Conservation (phyloP, 192 early-diverging fungal species). For the Backusella circina region DNA sequence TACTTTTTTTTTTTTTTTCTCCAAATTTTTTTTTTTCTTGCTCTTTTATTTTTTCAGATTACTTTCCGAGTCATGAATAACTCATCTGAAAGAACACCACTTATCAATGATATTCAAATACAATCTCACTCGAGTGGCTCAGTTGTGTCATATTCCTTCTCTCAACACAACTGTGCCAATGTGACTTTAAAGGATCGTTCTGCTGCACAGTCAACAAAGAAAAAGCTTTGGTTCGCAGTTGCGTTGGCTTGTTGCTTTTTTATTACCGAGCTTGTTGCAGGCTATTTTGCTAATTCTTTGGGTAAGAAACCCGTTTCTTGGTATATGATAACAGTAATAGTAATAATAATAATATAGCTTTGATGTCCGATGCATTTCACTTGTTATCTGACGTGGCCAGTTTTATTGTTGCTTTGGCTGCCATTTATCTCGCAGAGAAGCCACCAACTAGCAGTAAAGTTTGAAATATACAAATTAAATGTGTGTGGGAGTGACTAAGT, state of each 20-base stretch:
- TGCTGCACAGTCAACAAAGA: constrained; percentile 22
- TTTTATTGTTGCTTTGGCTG: constrained; percentile 66
- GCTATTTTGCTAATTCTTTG: constrained; percentile 46
- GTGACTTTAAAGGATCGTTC: neutral
- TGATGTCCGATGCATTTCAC: constrained; percentile 77
- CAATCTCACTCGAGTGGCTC: neutral
- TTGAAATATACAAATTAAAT: neutral
- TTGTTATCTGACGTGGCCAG: constrained; percentile 69
- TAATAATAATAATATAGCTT: constrained; percentile 40
- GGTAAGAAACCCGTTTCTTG: constrained; percentile 26
- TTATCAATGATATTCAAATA: constrained; percentile 8
- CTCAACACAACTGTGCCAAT: constrained; percentile 19
- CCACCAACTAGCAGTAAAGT: constrained; percentile 55
- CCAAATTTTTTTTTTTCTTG: neutral
- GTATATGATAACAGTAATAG: neutral
- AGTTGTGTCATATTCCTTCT: constrained; percentile 13
- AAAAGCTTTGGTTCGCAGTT: constrained; percentile 53
- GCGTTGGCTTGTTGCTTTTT: constrained; percentile 60
- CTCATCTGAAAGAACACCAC: constrained; percentile 5
- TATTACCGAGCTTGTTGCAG: constrained; percentile 59
- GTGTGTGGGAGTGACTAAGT: too few species aligned
- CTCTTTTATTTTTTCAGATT: neutral
- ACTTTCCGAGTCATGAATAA: neutral
- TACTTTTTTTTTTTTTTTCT: neutral
- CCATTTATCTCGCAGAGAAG: constrained; percentile 58